phyloP scores from a whole-genome alignment of 805 yeast genomes.

The Metschnikowia koreensis region DNA sequence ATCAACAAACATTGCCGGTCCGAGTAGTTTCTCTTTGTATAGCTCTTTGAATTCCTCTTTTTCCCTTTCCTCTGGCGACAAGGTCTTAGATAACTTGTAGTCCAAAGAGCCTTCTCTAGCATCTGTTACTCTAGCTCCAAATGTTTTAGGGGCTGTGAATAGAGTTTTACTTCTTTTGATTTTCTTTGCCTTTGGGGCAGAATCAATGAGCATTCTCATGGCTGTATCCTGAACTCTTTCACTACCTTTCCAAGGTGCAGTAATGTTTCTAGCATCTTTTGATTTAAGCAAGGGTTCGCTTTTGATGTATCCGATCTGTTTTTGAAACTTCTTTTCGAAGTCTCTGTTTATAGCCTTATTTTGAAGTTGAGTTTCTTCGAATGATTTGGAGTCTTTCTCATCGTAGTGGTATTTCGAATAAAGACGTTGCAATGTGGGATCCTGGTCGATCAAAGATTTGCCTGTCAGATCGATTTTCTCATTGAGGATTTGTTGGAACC shows the following conservation, averaged over 20 bases:
- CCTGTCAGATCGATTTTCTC: constrained; percentile 21
- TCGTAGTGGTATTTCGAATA: constrained; percentile 1
- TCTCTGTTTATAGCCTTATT: constrained; percentile 8
- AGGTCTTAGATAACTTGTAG: constrained; percentile 49
- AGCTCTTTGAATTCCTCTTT: constrained; percentile 52
- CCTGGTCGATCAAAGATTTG: constrained; percentile 18
- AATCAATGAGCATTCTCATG: constrained; percentile 16
- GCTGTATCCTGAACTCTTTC: constrained; percentile 14
- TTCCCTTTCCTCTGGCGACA: constrained; percentile 28
- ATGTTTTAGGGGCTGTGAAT: constrained; percentile 22
- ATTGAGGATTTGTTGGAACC: constrained; percentile 36
- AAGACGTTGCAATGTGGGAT: constrained; percentile 17
- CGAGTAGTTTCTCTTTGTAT: constrained; percentile 62
- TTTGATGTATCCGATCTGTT: constrained; percentile 24
- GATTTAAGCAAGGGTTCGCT: constrained; percentile 24
- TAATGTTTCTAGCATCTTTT: constrained; percentile 4
- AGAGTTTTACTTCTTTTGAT: constrained; percentile 14
- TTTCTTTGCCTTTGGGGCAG: constrained; percentile 15
- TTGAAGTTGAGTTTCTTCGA: constrained; percentile 4
- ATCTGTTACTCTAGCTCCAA: constrained; percentile 44
- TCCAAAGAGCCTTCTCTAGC: constrained; percentile 70
- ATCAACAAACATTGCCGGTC: constrained; percentile 50
- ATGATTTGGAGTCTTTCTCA: background rate
- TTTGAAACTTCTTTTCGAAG: constrained; percentile 15
- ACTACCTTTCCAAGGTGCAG: constrained; percentile 16